Evolutionary conservation across 2,329 filamentous ascomycete genomes (phyloP).

Genomic region (Diaporthe eres): DNA sequence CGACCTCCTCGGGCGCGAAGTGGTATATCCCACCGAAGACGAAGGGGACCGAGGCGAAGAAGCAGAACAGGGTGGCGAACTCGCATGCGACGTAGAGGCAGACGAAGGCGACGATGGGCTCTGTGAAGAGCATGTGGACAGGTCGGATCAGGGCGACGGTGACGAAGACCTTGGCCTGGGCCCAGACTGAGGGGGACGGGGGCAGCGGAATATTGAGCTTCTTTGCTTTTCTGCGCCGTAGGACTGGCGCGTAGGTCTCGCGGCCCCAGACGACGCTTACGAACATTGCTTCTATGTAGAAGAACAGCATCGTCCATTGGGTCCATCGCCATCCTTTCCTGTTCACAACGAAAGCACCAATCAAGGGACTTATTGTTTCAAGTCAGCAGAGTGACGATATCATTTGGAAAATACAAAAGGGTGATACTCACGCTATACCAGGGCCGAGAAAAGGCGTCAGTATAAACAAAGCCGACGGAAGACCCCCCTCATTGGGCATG

Average conservation of each 20-base stretch:
- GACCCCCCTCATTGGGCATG: conserved; percentile 56
- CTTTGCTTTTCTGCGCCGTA: conserved; percentile 56
- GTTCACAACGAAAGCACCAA: conserved; percentile 63
- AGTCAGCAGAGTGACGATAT: background rate
- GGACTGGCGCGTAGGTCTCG: conserved; percentile 71
- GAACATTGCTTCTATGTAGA: conserved; percentile 55
- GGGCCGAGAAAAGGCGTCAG: conserved; percentile 68
- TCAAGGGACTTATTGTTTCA: conserved; percentile 54
- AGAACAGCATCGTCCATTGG: conserved; percentile 64
- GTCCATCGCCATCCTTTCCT: conserved; percentile 68
- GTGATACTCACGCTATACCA: conserved; percentile 60
- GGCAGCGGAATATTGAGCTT: conserved; percentile 51
- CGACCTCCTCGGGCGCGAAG: conserved; percentile 59
- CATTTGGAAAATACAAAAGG: too few relatives aligned
- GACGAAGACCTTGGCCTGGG: conserved; percentile 53
- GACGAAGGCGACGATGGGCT: conserved; percentile 73
- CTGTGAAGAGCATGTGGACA: conserved; percentile 70
- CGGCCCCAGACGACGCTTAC: conserved; percentile 57
- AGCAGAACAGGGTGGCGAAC: conserved; percentile 67
- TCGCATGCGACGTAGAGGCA: conserved; percentile 65
- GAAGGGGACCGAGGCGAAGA: conserved; percentile 66
- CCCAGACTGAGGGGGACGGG: conserved; percentile 44
- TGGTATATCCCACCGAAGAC: conserved; percentile 61
- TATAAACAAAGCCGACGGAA: conserved; percentile 61
- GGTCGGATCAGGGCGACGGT: conserved; percentile 63